A percentile compares a stretch with the other conserved stretches of the same genome.
Conservation (phyloP, 129 eudicot genomes). For the Centaurea solstitialis region DNA sequence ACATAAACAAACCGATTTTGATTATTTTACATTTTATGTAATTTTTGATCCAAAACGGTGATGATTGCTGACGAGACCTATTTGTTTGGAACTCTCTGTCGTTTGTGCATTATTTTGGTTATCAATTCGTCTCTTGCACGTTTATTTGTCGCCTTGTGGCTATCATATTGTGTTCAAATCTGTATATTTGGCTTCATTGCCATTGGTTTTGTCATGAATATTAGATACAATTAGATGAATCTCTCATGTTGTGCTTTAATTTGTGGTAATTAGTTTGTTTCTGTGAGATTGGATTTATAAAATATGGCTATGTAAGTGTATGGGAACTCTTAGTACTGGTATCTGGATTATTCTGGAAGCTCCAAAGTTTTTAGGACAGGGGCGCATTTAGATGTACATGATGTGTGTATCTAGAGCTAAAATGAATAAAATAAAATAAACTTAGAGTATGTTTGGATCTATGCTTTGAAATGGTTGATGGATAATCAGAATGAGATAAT, state of each 20-base stretch:
- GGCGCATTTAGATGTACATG: neutral
- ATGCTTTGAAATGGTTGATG: neutral
- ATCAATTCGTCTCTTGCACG: no score
- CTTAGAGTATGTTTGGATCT: neutral
- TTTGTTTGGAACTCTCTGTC: neutral
- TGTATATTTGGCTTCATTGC: neutral
- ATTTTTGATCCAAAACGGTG: neutral
- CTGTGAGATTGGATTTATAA: neutral
- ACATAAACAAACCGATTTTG: neutral
- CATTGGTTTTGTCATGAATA: neutral
- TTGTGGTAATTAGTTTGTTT: neutral
- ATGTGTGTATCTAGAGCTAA: neutral
- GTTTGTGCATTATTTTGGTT: neutral
- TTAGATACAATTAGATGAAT: neutral
- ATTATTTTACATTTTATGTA: neutral
- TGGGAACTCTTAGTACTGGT: neutral
- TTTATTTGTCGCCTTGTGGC: neutral
- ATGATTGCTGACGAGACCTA: neutral
- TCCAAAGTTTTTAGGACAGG: neutral
- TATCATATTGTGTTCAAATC: neutral
- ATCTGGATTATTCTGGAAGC: neutral
- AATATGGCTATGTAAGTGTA: neutral
- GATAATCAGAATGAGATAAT: neutral
- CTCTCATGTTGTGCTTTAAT: neutral
- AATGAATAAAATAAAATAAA: no score